A percentile compares a stretch with the other conserved stretches of the same genome.
phyloP scores from a whole-genome alignment of 192 early-diverging fungal genomes.

The Rhizophagus clarus region DNA sequence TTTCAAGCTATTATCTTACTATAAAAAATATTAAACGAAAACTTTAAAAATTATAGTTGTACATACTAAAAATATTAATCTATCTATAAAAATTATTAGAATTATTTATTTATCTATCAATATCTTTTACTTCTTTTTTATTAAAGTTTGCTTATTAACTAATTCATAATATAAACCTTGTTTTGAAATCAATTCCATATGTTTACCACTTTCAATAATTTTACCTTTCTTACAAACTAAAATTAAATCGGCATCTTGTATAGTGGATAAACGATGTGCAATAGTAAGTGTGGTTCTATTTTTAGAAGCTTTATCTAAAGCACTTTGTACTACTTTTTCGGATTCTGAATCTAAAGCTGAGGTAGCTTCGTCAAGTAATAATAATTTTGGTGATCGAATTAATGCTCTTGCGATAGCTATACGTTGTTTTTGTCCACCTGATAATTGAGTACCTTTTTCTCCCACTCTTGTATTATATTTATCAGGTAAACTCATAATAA shows the following conservation, averaged over 20 bases:
- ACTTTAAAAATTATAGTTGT: not conserved
- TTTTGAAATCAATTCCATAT: conserved; percentile 55
- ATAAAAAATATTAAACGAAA: no score
- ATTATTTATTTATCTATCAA: not conserved
- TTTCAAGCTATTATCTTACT: no score
- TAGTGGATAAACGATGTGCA: conserved; percentile 72
- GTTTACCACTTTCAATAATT: conserved; percentile 63
- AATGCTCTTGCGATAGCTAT: conserved; percentile 87
- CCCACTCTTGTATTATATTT: conserved; percentile 67
- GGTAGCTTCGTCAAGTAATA: conserved; percentile 83
- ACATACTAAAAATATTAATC: no score
- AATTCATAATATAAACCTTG: conserved; percentile 60
- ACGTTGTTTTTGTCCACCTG: conserved; percentile 75
- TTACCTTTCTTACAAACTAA: conserved; percentile 72
- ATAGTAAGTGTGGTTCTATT: conserved; percentile 72
- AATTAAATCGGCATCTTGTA: conserved; percentile 69
- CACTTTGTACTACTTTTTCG: conserved; percentile 67
- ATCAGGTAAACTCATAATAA: conserved; percentile 57
- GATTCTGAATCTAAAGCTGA: conserved; percentile 67
- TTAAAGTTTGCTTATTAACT: conserved; percentile 71
- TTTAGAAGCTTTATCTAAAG: conserved; percentile 63
- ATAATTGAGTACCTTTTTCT: conserved; percentile 58
- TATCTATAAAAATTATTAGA: no score
- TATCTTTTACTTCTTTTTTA: conserved; percentile 36
- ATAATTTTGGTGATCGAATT: conserved; percentile 77